Evolutionary conservation across 345 rosid genomes (phyloP), one percentile per base, ranked within the genome.

Genomic region (Populus pruinosa): DNA sequence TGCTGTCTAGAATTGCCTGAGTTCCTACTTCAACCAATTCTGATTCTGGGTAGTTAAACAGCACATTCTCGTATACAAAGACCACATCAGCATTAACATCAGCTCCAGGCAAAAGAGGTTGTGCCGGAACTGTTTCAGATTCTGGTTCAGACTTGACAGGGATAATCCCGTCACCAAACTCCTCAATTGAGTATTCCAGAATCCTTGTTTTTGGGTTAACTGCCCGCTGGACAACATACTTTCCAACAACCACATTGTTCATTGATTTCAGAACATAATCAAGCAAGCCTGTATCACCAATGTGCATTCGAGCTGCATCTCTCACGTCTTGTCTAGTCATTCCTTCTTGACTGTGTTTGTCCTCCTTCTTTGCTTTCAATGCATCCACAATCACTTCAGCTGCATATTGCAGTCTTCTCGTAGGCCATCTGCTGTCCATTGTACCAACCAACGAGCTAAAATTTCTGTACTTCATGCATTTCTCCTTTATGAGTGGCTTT

Each of bases 281-380:
- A 2, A 93, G 85, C 85, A 95, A 82, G 20, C 99, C 98, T 0
- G 97, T 92, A 76, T 95, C 99, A 8, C 99, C 98, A 36, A 95
- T 93, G 73, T 91, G 94, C 84, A 88, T 82, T 80, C 99, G 82
- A 73, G 99, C 99, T 44, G 96, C 88, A 84, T 93, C 98, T 83
- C 99, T 88, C 55, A 93, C 90, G 47, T 93, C 96, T 81, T 93
- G 98, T 68, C 99, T 71, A 50, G 89, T 92, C 99, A 95, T 92
- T 63, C 98, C 92, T 13, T 80, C 82, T 35, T 69, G 75, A 18
- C 88, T 43, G 4, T 16, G 72, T 12, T 77, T 85, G 44, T 80
- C 74, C 4, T 81, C 82, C 84, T 87, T 88, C 76, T 86, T 91
- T 43, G 88, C 89, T 77, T 82, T 84, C 78, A 92, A 71, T 16